Evolutionary conservation across 2,329 filamentous ascomycete species (phyloP).

Genomic region (Fusarium ramigenum): DNA sequence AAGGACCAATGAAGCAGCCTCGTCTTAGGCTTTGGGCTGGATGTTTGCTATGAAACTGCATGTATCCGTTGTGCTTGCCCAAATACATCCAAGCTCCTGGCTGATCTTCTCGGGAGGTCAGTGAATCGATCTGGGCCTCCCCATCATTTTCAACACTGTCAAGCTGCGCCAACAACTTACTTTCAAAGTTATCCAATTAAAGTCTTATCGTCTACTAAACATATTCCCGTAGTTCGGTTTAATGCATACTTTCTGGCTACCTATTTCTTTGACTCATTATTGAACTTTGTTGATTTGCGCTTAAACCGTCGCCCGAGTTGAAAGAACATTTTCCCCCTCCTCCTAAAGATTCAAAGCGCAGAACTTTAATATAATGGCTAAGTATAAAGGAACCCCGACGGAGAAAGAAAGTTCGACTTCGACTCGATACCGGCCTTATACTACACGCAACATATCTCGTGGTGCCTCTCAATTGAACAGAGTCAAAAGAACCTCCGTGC

Average conservation of each 20-base stretch:
- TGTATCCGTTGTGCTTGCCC: not conserved
- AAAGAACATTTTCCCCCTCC: not conserved
- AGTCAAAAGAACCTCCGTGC: not conserved
- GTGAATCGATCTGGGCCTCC: not conserved
- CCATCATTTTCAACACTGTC: not conserved
- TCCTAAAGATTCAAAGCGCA: not conserved
- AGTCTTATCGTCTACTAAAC: not conserved
- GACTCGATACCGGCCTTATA: not conserved
- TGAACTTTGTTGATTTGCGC: not conserved
- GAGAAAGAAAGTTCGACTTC: not conserved
- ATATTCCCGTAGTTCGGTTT: not conserved
- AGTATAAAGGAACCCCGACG: not conserved
- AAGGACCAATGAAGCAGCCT: not conserved
- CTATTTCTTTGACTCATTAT: not conserved
- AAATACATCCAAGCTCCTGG: not conserved
- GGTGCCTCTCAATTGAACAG: not conserved
- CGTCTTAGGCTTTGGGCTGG: not conserved
- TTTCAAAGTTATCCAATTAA: not conserved
- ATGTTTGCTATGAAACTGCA: not conserved
- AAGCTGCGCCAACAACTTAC: not conserved
- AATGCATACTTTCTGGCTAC: not conserved
- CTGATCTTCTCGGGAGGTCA: not conserved
- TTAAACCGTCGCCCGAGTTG: not conserved
- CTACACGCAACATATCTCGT: not conserved
- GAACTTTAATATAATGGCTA: not conserved